phyloP scores from a whole-genome alignment of 2,329 filamentous ascomycete genomes.

The Ceratocystis albifundus region DNA sequence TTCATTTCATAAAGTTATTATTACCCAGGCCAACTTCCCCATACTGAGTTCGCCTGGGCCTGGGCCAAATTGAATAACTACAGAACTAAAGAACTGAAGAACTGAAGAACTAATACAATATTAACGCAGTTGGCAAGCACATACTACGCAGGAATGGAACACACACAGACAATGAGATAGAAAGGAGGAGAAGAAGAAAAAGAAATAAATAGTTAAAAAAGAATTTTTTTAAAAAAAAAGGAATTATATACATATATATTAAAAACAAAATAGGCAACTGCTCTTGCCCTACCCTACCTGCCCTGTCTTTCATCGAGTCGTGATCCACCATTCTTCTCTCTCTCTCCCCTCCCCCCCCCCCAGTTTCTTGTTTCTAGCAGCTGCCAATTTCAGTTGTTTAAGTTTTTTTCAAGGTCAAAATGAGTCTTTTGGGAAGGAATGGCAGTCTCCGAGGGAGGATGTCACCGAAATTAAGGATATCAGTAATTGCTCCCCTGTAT shows the following conservation, averaged over 20 bases:
- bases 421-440: slow-evolving; percentile 6
- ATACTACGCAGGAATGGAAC: too few relatives aligned
- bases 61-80: too few relatives aligned
- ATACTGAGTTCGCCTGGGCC: too few relatives aligned
- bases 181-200: neutral
- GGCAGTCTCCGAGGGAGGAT: slow-evolving; percentile 9
- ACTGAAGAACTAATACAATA: too few relatives aligned
- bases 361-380: neutral
- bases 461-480: neutral
- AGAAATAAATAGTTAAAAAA: neutral
- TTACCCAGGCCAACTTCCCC: too few relatives aligned
- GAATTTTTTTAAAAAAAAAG: too few relatives aligned
- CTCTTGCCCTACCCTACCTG: neutral
- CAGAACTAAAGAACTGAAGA: too few relatives aligned
- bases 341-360: neutral
- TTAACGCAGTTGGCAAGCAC: too few relatives aligned
- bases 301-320: too few relatives aligned
- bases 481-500: neutral
- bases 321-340: neutral
- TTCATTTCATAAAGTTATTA: too few relatives aligned
- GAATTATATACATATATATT: too few relatives aligned
- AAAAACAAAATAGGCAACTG: neutral
- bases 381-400: slow-evolving; percentile 4
- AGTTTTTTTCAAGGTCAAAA: neutral
- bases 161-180: neutral